Evolutionary conservation across 371 early-diverging fungal species (phyloP).

Genomic region (Mucor indicus): DNA sequence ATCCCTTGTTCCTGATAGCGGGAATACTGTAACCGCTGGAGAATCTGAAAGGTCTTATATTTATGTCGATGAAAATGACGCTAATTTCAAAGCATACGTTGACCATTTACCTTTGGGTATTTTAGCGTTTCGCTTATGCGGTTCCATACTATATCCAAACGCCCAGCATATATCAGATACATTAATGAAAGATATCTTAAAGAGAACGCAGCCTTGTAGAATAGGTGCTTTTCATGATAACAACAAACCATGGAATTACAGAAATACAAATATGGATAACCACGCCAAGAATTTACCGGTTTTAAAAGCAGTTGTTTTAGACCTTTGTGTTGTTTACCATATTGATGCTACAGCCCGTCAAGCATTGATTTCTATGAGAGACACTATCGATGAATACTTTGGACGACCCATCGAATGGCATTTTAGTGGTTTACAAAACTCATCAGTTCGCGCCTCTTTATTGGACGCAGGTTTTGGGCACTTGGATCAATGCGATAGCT

Average conservation of each 20-base stretch:
- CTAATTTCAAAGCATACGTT: conserved; percentile 2
- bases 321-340: conserved; percentile 70
- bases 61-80: conserved; percentile 13
- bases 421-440: conserved; percentile 21
- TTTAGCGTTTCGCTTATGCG: conserved; percentile 6
- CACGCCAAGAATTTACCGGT: too few relatives aligned
- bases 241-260: too few relatives aligned
- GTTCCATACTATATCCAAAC: conserved; percentile 19
- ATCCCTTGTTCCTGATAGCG: background rate
- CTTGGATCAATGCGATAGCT: background rate
- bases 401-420: conserved; percentile 31
- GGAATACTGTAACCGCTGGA: background rate
- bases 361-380: conserved; percentile 47
- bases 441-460: background rate
- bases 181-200: conserved; percentile 5
- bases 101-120: conserved; percentile 7
- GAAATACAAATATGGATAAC: too few relatives aligned
- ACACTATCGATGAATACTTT: conserved; percentile 40
- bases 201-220: conserved; percentile 8
- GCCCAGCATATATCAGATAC: conserved; percentile 17
- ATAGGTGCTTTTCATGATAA: too few relatives aligned
- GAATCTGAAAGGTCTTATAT: background rate
- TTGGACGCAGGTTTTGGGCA: background rate
- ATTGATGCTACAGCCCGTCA: conserved; percentile 81
- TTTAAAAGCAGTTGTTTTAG: conserved; percentile 53